phyloP scores from a whole-genome alignment of 768 basidiomycete species.

The Austroboletus festivus region DNA sequence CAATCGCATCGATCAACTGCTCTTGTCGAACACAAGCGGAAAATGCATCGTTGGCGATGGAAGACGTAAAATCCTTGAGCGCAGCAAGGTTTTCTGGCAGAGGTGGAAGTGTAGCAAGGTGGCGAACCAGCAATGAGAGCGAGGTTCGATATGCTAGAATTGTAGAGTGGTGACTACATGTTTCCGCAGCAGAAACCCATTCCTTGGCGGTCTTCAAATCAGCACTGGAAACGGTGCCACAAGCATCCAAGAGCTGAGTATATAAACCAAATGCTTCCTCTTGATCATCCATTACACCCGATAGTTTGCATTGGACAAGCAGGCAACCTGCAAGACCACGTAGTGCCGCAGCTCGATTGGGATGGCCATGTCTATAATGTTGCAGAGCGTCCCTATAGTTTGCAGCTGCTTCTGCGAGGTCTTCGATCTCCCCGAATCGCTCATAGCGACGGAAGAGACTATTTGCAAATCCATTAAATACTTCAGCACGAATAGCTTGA shows the following conservation, averaged over 20 bases:
- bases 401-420: not conserved
- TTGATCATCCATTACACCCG: not conserved
- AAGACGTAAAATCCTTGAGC: not conserved
- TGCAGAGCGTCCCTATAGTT: not conserved
- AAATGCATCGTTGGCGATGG: not conserved
- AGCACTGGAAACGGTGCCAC: not conserved
- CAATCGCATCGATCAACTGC: not conserved
- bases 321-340: not conserved
- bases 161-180: conserved; percentile 2
- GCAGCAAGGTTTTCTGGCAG: not conserved
- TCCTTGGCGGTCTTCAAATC: not conserved
- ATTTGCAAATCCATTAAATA: not conserved
- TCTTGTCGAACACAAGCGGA: not conserved
- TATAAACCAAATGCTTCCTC: not conserved
- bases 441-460: not conserved
- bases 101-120: conserved; percentile 1
- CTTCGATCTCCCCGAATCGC: not conserved
- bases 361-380: not conserved
- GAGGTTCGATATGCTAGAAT: conserved; percentile 11
- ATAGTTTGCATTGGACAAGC: not conserved
- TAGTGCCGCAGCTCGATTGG: not conserved
- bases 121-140: conserved; percentile 4
- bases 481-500: not conserved
- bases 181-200: not conserved
- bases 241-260: not conserved